Percentiles rank a stretch among this genome's conserved stretches.
Evolutionary conservation across 78 protist genomes (phyloP).

Genomic region (Bigelowiella natans): DNA sequence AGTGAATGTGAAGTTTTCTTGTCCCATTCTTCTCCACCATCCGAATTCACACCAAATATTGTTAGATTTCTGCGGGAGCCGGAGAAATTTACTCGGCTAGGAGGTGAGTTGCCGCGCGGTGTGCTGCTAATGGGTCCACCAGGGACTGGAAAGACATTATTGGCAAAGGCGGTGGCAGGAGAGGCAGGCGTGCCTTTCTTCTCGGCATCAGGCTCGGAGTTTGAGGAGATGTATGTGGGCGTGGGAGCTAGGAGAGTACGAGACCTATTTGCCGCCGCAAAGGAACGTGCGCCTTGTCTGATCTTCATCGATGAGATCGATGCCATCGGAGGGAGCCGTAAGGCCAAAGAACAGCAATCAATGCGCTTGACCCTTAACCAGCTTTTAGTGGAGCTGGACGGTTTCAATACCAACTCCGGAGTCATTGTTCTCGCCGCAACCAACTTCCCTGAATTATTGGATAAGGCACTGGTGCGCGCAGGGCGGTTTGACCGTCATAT

Average conservation of each 20-base stretch:
- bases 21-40: too few species aligned
- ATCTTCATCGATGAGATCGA: constrained; percentile 91
- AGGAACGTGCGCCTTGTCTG: constrained; percentile 56
- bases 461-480: constrained; percentile 87
- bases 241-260: constrained; percentile 87
- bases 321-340: constrained; percentile 70
- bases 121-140: constrained; percentile 92
- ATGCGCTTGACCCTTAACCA: constrained; percentile 78
- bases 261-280: constrained; percentile 64
- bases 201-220: background rate
- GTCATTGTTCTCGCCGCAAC: constrained; percentile 92
- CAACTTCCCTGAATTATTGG: constrained; percentile 72
- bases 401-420: constrained; percentile 55
- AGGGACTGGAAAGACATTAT: constrained; percentile 99
- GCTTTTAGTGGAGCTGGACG: constrained; percentile 95
- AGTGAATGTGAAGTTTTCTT: too few species aligned
- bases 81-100: background rate
- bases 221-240: constrained; percentile 70
- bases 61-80: background rate
- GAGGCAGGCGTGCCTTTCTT: constrained; percentile 60
- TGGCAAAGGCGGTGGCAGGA: constrained; percentile 99
- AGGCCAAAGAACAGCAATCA: constrained; percentile 19
- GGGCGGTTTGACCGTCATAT: constrained; percentile 80
- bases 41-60: too few species aligned
- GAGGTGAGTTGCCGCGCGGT: constrained; percentile 27